Conservation (phyloP, 495 filamentous ascomycete species). For the Glarea lozoyensis region DNA sequence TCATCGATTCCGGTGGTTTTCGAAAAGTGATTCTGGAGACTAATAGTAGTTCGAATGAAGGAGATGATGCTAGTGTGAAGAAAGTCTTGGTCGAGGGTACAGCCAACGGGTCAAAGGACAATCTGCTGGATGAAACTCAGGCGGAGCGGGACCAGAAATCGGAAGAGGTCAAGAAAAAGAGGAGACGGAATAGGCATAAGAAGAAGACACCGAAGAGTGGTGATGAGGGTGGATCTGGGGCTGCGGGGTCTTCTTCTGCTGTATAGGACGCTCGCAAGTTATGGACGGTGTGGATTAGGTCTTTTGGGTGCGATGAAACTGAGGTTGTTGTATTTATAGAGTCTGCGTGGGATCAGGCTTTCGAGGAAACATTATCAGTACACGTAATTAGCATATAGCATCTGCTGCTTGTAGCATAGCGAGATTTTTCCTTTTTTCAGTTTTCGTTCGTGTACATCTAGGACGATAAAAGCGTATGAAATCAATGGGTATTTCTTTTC, state of each 20-base stretch:
- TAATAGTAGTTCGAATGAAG: conserved; percentile 10
- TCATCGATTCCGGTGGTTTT: conserved; percentile 71
- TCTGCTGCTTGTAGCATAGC: too few species aligned
- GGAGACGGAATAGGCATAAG: conserved; percentile 12
- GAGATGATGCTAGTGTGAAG: not conserved
- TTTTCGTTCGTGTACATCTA: too few species aligned
- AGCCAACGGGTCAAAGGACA: not conserved
- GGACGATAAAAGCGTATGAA: too few species aligned
- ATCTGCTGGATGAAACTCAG: conserved; percentile 1
- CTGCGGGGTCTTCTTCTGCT: not conserved
- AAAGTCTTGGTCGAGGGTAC: not conserved
- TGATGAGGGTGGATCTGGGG: conserved; percentile 6
- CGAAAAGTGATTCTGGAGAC: conserved; percentile 67
- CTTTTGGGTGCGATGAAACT: not conserved
- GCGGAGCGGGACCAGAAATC: conserved; percentile 2
- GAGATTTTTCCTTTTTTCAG: too few species aligned
- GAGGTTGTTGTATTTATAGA: too few species aligned
- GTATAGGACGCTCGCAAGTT: not conserved
- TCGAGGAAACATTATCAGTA: too few species aligned
- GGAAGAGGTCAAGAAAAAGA: conserved; percentile 20
- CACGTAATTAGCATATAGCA: too few species aligned
- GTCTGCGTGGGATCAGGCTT: too few species aligned
- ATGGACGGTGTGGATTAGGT: not conserved
- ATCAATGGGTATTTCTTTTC: too few species aligned
- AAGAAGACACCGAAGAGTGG: conserved; percentile 16